phyloP scores from a whole-genome alignment of 768 basidiomycete genomes.

The Boletus fagicola region DNA sequence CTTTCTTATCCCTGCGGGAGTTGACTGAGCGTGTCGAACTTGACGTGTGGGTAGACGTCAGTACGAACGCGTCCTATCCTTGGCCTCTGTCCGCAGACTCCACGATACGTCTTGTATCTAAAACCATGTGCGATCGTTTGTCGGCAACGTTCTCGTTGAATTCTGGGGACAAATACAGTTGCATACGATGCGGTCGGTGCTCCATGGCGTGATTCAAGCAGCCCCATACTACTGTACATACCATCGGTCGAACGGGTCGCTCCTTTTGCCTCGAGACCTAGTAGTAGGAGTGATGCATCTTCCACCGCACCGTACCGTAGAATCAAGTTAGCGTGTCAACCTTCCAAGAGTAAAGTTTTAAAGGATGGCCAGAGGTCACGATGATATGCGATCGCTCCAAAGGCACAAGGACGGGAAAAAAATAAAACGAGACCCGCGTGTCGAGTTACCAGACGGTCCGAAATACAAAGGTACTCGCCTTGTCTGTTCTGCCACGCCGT shows the following conservation, averaged over 20 bases:
- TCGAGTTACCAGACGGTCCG: background rate
- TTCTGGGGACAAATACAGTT: background rate
- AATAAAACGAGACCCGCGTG: background rate
- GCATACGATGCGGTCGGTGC: slow-evolving; percentile 6
- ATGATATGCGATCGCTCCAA: slow-evolving; percentile 1
- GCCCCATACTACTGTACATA: slow-evolving; percentile 52
- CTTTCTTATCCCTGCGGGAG: slow-evolving; percentile 3
- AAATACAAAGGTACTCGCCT: no score
- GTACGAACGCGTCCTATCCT: background rate
- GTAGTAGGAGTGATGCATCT: background rate
- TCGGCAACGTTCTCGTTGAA: background rate
- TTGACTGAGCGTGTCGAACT: slow-evolving; percentile 6
- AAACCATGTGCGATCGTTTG: background rate
- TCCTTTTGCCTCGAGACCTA: slow-evolving; percentile 36
- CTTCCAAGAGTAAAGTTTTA: background rate
- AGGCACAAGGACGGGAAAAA: slow-evolving; percentile 1
- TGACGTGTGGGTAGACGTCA: background rate
- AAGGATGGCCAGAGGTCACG: slow-evolving; percentile 11
- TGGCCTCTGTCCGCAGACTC: background rate
- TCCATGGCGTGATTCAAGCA: no score
- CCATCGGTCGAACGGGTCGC: slow-evolving; percentile 45
- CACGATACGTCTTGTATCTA: slow-evolving; percentile 12
- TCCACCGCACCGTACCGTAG: background rate
- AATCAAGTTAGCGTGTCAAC: background rate
- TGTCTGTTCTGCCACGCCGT: no score